A percentile compares a stretch with the other conserved stretches of the same genome.
Evolutionary conservation across 306 rosid genomes (phyloP).

Genomic region (Ammopiptanthus mongolicus): DNA sequence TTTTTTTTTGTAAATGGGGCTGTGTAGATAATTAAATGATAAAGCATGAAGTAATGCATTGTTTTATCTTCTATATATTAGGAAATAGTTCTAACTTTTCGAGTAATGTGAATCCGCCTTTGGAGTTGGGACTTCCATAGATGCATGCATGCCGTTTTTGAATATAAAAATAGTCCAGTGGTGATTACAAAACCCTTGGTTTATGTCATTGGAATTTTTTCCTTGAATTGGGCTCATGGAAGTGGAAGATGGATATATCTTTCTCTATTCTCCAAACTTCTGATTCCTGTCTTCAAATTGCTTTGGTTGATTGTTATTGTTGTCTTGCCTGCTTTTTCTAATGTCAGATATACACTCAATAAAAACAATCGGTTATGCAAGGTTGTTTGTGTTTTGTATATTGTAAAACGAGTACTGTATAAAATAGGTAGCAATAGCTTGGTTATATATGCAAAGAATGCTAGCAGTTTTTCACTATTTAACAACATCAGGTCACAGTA

Average conservation of each 20-base stretch:
- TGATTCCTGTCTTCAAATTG: not conserved
- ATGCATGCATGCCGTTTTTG: not conserved
- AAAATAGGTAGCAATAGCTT: not conserved
- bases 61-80: not conserved
- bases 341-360: no score
- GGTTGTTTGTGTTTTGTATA: not conserved
- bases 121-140: not conserved
- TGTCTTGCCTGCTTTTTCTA: not conserved
- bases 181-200: not conserved
- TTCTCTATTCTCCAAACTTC: not conserved
- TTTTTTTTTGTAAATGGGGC: no score
- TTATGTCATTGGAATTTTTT: not conserved
- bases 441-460: not conserved
- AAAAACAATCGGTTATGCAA: not conserved
- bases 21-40: no score
- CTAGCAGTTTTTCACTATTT: not conserved
- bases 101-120: not conserved
- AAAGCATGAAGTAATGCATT: not conserved
- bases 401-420: not conserved
- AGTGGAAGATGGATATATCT: not conserved
- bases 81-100: no score
- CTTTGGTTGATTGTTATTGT: not conserved
- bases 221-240: not conserved
- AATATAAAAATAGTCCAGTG: not conserved
- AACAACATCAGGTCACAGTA: not conserved